Base-by-base conservation (phyloP, 2,329 filamentous ascomycete species). In the Reticulascus tulasneorum region DNA sequence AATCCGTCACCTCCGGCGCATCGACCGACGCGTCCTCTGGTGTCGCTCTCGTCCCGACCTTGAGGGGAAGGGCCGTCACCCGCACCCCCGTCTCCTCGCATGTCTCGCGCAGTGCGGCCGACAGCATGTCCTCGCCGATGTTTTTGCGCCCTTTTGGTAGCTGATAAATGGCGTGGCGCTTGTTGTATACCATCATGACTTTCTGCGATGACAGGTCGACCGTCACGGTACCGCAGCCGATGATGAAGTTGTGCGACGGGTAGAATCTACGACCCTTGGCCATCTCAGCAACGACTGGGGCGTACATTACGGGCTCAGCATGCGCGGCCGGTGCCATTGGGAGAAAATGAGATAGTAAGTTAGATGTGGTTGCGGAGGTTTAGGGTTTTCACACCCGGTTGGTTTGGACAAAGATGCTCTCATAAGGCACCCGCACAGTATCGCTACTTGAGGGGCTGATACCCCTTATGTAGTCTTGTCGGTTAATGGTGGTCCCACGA, bases 91-190 rank as follows among this genome's bases (percentile, higher is more conserved):
- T 70, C 47, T 73, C 69, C 42, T 73, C 69, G 27, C 56, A 56
- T 1, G 68, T 70, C 49, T 72, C 69, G 19, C 68, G 63, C 11
- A 72, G 42, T 10, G 68, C 69, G 1, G 67, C 56, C 3, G 50
- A 51, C 18, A 62, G 56, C 22, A 68, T 52, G 41, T 56, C 56
- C 44, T 73, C 68, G 36, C 57, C 59, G 27, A 73, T 63, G 47
- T 71, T 64, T 48, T 69, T 69, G 42, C 67, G 60, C 29, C 69
- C 68, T 47, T 72, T 71, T 31, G 68, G 68, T 7, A 72, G 56
- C 50, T 71, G 67, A 47, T 56, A 64, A 42, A 69, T 63, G 13
- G 57, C 54, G 40, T 65, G 60, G 28, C 55, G 55, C 18, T 51
- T 57, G 50, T 72, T 69, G 49, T 57, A 65, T 15, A 73, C 51